Evolutionary conservation across 2,329 filamentous ascomycete species (phyloP).

Genomic region (Penicillium rolfsii): DNA sequence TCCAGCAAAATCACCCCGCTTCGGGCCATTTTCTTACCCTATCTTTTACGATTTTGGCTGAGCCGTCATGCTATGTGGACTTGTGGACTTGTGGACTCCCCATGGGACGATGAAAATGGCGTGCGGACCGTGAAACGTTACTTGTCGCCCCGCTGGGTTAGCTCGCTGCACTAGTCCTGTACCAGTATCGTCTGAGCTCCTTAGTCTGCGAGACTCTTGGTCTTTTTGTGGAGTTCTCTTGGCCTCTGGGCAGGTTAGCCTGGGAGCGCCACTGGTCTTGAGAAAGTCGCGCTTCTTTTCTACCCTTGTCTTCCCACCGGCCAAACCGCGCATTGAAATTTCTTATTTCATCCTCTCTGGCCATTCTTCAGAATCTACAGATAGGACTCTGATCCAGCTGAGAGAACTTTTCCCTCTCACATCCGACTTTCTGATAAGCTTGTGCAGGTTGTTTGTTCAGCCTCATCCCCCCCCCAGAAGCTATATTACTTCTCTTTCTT

Average conservation of each 20-base stretch:
- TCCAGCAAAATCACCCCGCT: background rate
- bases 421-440: background rate
- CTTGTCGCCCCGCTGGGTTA: background rate
- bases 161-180: background rate
- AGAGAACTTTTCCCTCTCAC: background rate
- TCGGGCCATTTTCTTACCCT: background rate
- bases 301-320: conserved; percentile 1
- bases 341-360: conserved; percentile 1
- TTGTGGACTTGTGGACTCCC: background rate
- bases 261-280: background rate
- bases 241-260: background rate
- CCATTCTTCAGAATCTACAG: background rate
- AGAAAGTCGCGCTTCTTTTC: background rate
- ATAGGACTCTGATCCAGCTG: background rate
- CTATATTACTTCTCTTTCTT: background rate
- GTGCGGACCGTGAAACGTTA: background rate
- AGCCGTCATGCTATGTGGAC: background rate
- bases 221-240: background rate
- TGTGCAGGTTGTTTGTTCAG: background rate
- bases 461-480: background rate
- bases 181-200: background rate
- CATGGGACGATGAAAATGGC: background rate
- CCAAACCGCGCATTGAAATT: conserved; percentile 14
- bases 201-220: background rate
- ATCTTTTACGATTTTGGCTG: background rate